These are phyloP conservation scores for Cinnamomum micranthum DNA, from an alignment of 164 flowering plant genomes.

Conservation along the genomic window DNA sequence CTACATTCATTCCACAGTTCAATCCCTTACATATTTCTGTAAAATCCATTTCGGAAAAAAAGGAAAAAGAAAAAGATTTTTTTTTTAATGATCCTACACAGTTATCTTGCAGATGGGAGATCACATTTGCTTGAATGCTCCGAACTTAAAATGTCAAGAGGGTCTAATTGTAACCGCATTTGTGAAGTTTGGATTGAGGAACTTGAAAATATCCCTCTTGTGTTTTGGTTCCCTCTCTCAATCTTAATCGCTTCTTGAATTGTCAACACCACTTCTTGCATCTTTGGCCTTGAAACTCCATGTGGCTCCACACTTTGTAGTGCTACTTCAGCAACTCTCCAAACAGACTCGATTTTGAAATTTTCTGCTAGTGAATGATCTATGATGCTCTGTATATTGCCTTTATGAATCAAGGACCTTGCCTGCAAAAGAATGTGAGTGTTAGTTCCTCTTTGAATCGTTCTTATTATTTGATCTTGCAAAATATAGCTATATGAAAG, in stretches of 20 bases:
- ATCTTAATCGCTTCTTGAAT: constrained; percentile 85
- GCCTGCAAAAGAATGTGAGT: constrained; percentile 42
- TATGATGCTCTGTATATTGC: constrained; percentile 65
- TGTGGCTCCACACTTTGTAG: constrained; percentile 74
- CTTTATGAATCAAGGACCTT: constrained; percentile 69
- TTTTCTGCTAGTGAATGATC: constrained; percentile 57
- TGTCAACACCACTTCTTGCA: constrained; percentile 81
- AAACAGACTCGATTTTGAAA: constrained; percentile 70
- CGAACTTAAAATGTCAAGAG: constrained; percentile 67
- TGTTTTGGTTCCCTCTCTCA: constrained; percentile 46
- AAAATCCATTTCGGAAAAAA: background rate
- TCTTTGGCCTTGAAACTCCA: constrained; percentile 64
- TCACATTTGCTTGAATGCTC: constrained; percentile 49
- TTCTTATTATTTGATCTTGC: background rate
- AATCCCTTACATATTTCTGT: too few species aligned
- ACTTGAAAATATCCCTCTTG: constrained; percentile 26
- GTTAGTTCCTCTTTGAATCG: background rate
- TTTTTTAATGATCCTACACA: background rate
- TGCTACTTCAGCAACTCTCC: constrained; percentile 89
- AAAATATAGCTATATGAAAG: background rate
- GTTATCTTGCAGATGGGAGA: constrained; percentile 66
- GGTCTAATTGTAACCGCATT: constrained; percentile 54
- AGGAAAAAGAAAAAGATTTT: too few species aligned
- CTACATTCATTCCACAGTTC: too few species aligned
- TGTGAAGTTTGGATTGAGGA: constrained; percentile 45